Evolutionary conservation across 2,329 filamentous ascomycete genomes (phyloP), one percentile per base, ranked within the genome.

Genomic region (Taxawa tesnikishii): DNA sequence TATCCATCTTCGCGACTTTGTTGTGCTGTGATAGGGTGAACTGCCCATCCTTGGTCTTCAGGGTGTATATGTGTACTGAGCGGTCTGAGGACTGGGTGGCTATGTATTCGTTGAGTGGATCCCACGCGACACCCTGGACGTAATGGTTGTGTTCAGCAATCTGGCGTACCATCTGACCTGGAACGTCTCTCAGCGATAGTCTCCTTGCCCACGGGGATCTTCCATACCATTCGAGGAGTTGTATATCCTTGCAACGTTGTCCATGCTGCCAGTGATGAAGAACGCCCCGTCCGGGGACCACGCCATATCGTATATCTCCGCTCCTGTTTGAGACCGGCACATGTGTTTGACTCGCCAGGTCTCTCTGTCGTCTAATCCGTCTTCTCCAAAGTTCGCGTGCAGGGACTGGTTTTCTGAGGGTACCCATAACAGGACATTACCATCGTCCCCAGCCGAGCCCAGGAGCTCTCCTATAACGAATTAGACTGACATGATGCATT

Each of bases 231-330:
- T 90, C 42, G 82, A 79, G 35, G 87, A 83, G 58, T 93, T 94
- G 66, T 94, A 96, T 47, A 98, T 96, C 38, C 88, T 75, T 37
- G 90, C 87, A 53, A 96, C 79, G 55, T 98, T 98, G 62, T 98
- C 90, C 87, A 98, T 96, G 61, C 90, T 96, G 24, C 90, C 90
- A 15, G 92, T 94, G 47, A 98, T 94, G 63, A 98, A 94, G 62
- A 92, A 90, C 24, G 78, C 67, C 24, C 83, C 85, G 56, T 98
- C 90, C n/a, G 92, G 92, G 29, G 90, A 96, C 92, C 90, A 98
- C 31, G 90, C 90, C 36, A 98, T 65, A 57, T 98, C 90, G 60
- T 98, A 98, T 44, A 98, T 96, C 56, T 98, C 90, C 8, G 87
- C 84, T 21, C 87, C 88, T 40, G 82, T 83, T n/a, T n/a, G n/a